Evolutionary conservation across 495 filamentous ascomycete species (phyloP).

Genomic region (Hyaloscypha bicolor): DNA sequence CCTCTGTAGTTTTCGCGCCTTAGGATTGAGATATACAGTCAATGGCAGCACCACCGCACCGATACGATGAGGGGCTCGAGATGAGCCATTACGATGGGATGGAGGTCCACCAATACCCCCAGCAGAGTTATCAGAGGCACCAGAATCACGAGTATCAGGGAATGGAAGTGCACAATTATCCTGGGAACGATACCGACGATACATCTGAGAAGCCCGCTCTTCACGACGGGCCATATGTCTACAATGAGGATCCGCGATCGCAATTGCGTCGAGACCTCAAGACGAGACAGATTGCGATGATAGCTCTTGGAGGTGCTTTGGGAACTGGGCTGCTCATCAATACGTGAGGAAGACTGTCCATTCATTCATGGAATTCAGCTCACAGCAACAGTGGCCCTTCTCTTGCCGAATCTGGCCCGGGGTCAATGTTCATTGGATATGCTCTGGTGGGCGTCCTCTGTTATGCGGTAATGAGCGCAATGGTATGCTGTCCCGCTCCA

Average conservation of each 20-base stretch:
- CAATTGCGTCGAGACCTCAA: slow-evolving; percentile 61
- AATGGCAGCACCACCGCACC: not conserved
- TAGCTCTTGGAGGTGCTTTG: slow-evolving; percentile 73
- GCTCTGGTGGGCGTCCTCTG: slow-evolving; percentile 66
- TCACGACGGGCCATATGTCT: slow-evolving; percentile 1
- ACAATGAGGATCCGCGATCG: slow-evolving; percentile 26
- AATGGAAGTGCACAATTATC: slow-evolving; percentile 3
- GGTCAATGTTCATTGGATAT: slow-evolving; percentile 68
- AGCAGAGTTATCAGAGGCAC: not conserved
- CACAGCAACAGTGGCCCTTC: slow-evolving; percentile 47
- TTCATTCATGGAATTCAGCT: not conserved
- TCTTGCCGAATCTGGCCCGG: slow-evolving; percentile 63
- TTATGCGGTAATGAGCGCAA: slow-evolving; percentile 57
- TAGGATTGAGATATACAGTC: not conserved
- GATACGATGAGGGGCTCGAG: slow-evolving; percentile 9
- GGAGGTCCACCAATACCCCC: not conserved
- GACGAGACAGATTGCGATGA: slow-evolving; percentile 73
- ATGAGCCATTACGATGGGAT: slow-evolving; percentile 2
- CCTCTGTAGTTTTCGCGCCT: not conserved
- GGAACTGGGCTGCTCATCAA: slow-evolving; percentile 31
- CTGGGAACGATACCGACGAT: not conserved
- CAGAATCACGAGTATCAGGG: not conserved
- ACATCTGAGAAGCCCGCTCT: not conserved
- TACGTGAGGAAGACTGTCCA: slow-evolving; percentile 20
- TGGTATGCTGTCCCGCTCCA: slow-evolving; percentile 39